Base-by-base conservation (phyloP, 2,329 filamentous ascomycete species). In the Colletotrichum scovillei region DNA sequence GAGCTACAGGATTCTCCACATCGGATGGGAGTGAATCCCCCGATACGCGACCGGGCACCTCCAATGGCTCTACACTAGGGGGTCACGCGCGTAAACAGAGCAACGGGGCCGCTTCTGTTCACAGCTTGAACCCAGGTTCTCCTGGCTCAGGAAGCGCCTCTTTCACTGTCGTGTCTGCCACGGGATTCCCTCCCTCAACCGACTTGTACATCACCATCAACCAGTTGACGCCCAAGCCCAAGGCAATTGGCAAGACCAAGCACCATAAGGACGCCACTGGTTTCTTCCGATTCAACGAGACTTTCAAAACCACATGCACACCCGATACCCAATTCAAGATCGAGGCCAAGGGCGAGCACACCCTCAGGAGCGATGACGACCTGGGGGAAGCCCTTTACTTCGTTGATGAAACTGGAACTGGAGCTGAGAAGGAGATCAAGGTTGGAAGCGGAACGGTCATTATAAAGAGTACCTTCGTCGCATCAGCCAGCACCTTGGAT, bases 211-310 rank as follows among this genome's bases (percentile, higher is more conserved):
- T 97, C 60, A 84, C 90, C 71, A 85, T 98, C 76, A 92, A 91
- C 69, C 91, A 94, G 76, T 80, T 94, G 42, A 86, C 87, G 4
- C 84, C 91, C 59, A 95, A 93, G 83, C 89, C 86, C 63, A 98
- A 97, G 85, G 90, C 93, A 58, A 86, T 99, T 58, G 92, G 95
- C 84, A 98, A 98, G 87, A 98, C 95, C 26, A 97, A 98, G 81
- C 93, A 97, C 76, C 90, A 94, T 85, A 98, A 98, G 82, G 89
- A 92, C 0, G 84, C 89, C 3, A 86, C 85, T 1, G 94, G 93
- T 1, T 84, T 88, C 4, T 89, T 94, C 74, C 88, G 86, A 22
- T 97, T 91, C 81, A 92, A 95, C 75, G 94, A 97, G 81, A 92
- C 90, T 0, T 96, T 97, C 86, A 95, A 92, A 79, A 88, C 93